Evolutionary conservation across 805 yeast species (phyloP), one percentile per base, ranked within the genome.

Genomic region (Ogataea chonburiensis): DNA sequence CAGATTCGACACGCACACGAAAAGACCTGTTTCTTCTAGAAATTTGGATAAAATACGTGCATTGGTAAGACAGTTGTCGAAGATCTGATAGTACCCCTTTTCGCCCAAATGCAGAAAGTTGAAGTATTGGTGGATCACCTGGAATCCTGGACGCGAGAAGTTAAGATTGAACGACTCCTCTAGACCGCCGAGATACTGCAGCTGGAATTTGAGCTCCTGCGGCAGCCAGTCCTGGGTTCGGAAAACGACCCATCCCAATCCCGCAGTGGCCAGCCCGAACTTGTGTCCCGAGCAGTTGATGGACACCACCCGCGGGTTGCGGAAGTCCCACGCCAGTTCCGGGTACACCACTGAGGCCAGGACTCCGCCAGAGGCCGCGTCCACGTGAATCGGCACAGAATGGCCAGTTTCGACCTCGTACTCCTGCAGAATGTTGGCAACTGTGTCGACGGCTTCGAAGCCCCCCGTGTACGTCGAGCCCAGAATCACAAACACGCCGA

Each of bases 381-480:
- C 97, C 17, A 89, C 93, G 57, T 88, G 97, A 54, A 88, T 86
- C 29, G 93, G 87, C 40, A 88, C 69, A 51, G 72, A 73, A 40
- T 64, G 40, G 5, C 94, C 94, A 3, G 73, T 79, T 49, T 81
- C 79, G 42, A 64, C 62, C 57, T 89, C 81, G 48, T 75, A 71
- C 38, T 79, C 76, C 55, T 82, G 89, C 44, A 88, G 67, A n/a
- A 81, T 64, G n/a, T 71, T 58, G 32, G 76, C 59, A 28, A 86
- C 78, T 24, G 67, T 66, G 43, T 64, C 70, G 25, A 88, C 88
- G 36, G 83, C 75, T 59, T 88, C 96, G 63, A 85, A 87, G 31
- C 88, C 88, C 40, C 97, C 97, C 5, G 96, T 88, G 62, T 84
- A 88, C 9, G 97, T 88, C 7, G 95, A 84, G 1, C 97, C 97